Base-by-base conservation (phyloP, 768 basidiomycete species). In the Hypholoma fasciculare region DNA sequence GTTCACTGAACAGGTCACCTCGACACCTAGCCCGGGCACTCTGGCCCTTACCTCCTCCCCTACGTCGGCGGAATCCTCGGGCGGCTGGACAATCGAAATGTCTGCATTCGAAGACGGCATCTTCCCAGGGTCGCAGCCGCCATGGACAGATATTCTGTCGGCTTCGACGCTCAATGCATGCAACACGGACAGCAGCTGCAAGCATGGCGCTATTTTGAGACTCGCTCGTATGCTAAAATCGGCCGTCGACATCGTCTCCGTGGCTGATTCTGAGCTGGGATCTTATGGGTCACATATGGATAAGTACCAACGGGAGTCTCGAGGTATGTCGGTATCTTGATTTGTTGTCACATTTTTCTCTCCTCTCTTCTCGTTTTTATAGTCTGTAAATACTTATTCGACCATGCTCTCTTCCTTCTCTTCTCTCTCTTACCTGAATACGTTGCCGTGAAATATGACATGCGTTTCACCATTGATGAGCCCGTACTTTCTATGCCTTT, bases 81-180 rank as follows among this genome's bases (percentile, higher is more conserved):
- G 79, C 39, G 84, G 85, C 61, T 78, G 78, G 20, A 86, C 83
- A 0, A 73, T 85, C 20, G 85, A 86, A 62, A 81, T 85, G 79
- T 69, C 77, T 14, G 75, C 71, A 0, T 84, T 84, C 57, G 84
- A 86, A 59, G 77, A 78, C 39, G 27, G 27, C 27, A 30, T 30
- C 4, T 30, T 30, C 27, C 27, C 27, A 30, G 27, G 27, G 4
- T 30, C 27, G n/a, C n/a, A n/a, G n/a, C n/a, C n/a, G n/a, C n/a
- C n/a, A n/a, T n/a, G n/a, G n/a, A n/a, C n/a, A n/a, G n/a, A n/a
- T n/a, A n/a, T n/a, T n/a, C n/a, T n/a, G n/a, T n/a, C n/a, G n/a
- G n/a, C n/a, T n/a, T n/a, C n/a, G 39, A 13, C 39, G 4, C 12
- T n/a, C 39, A 40, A 14, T 40, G 12, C 39, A 4, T n/a, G 12